Evolutionary conservation across 164 flowering plant species (phyloP).

Genomic region (grape (Vitis vinifera)): DNA sequence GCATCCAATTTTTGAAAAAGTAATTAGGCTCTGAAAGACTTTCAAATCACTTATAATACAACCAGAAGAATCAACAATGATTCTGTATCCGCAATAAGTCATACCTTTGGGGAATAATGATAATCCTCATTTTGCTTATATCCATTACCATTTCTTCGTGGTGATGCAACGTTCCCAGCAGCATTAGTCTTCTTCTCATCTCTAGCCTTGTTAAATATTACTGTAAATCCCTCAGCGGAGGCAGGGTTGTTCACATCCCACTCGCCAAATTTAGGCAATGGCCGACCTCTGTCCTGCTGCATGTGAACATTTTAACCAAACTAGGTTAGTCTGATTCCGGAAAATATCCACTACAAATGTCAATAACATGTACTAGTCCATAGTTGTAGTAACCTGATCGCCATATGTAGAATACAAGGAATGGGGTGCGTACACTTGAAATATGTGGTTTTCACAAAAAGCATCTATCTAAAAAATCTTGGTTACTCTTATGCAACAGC

Average conservation of each 20-base stretch:
- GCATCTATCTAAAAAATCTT: too few relatives aligned
- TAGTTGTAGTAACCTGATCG: too few relatives aligned
- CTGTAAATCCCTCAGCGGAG: constrained; percentile 70
- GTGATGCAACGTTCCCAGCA: constrained; percentile 22
- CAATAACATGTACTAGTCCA: too few relatives aligned
- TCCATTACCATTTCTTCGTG: constrained; percentile 21
- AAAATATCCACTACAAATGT: too few relatives aligned
- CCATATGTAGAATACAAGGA: too few relatives aligned
- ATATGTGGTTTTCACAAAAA: too few relatives aligned
- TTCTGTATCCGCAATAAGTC: background rate
- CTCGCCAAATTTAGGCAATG: constrained; percentile 79
- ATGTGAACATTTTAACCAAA: background rate
- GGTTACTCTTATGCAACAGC: too few relatives aligned
- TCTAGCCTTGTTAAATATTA: constrained; percentile 77
- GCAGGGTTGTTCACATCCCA: constrained; percentile 87
- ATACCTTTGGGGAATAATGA: constrained; percentile 25
- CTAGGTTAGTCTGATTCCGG: too few relatives aligned
- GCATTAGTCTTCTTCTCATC: constrained; percentile 65
- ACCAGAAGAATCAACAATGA: background rate
- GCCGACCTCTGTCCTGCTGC: constrained; percentile 51
- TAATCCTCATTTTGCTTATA: constrained; percentile 16
- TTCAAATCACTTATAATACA: background rate
- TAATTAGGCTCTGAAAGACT: background rate
- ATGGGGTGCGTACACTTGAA: too few relatives aligned
- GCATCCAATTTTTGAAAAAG: constrained; percentile 18